phyloP scores from a whole-genome alignment of 345 rosid species.

The Anacardium occidentale region DNA sequence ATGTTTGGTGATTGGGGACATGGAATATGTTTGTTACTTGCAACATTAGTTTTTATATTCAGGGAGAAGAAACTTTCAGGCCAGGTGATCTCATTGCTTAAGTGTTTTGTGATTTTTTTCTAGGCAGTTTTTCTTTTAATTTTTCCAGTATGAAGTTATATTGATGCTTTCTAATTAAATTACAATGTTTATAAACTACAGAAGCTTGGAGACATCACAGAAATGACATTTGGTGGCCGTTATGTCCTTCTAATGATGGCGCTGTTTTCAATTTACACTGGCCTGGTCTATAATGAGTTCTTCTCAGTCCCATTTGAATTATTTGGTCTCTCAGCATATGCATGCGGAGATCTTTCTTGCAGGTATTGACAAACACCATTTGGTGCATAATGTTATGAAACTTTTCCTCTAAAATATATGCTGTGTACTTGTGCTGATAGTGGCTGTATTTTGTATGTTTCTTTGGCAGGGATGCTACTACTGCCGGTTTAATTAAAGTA shows the following conservation, averaged over 20 bases:
- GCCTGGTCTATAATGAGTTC: constrained; percentile 92
- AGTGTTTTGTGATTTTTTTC: neutral
- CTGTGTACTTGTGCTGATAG: neutral
- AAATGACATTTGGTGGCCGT: constrained; percentile 98
- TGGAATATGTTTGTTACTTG: constrained; percentile 93
- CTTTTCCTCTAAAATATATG: neutral
- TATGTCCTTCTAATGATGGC: constrained; percentile 94
- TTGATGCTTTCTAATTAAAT: constrained; percentile 4
- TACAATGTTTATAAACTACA: constrained; percentile 33
- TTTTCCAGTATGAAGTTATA: neutral
- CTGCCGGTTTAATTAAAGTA: constrained; percentile 74
- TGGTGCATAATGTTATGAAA: neutral
- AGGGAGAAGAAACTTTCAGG: constrained; percentile 89
- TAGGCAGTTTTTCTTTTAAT: neutral
- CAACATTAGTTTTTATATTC: constrained; percentile 52
- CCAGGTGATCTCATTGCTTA: constrained; percentile 56
- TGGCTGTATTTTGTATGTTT: constrained; percentile 15
- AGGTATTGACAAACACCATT: constrained; percentile 43
- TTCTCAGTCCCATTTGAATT: constrained; percentile 91
- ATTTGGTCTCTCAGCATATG: constrained; percentile 86
- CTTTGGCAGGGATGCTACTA: constrained; percentile 71
- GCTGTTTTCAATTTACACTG: constrained; percentile 89
- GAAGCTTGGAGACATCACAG: constrained; percentile 96
- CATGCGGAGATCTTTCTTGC: constrained; percentile 91
- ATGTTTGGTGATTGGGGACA: constrained; percentile 99